Evolutionary conservation across 2,329 filamentous ascomycete species (phyloP).

Genomic region (Alternaria metachromatica): DNA sequence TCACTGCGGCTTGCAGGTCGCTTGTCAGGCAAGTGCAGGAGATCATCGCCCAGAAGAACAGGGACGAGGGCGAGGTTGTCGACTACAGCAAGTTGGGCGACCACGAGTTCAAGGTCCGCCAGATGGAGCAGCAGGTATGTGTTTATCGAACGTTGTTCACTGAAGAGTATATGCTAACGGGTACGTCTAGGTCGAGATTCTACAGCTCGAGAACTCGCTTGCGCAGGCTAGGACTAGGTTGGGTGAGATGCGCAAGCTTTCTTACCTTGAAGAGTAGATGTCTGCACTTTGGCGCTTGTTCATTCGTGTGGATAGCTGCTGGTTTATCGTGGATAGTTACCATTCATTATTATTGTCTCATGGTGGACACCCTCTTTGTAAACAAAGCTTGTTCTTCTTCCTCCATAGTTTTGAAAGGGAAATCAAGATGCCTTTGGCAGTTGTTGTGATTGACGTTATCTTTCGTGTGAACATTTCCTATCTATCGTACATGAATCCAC

Average conservation of each 20-base stretch:
- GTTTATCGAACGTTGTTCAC: too few relatives aligned
- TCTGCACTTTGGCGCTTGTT: neutral
- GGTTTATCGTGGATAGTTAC: neutral
- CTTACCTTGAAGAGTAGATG: constrained; percentile 67
- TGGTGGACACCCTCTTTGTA: neutral
- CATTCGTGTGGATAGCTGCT: neutral
- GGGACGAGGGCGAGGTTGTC: constrained; percentile 77
- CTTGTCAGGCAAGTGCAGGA: constrained; percentile 92
- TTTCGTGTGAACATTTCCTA: neutral
- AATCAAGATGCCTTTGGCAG: neutral
- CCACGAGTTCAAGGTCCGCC: constrained; percentile 97
- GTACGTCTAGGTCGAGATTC: constrained; percentile 80
- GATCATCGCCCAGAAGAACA: constrained; percentile 87
- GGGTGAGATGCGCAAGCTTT: constrained; percentile 98
- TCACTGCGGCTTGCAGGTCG: constrained; percentile 84
- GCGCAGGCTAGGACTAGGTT: constrained; percentile 79
- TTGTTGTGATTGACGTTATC: neutral
- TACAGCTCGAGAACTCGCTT: constrained; percentile 90
- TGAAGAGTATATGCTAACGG: too few relatives aligned
- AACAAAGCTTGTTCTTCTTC: neutral
- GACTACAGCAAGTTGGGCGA: constrained; percentile 88
- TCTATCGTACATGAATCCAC: neutral
- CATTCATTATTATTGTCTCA: neutral
- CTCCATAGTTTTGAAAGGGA: neutral
- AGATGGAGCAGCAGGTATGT: constrained; percentile 99